phyloP scores from a whole-genome alignment of 495 filamentous ascomycete species.

The Trichoderma gamsii region DNA sequence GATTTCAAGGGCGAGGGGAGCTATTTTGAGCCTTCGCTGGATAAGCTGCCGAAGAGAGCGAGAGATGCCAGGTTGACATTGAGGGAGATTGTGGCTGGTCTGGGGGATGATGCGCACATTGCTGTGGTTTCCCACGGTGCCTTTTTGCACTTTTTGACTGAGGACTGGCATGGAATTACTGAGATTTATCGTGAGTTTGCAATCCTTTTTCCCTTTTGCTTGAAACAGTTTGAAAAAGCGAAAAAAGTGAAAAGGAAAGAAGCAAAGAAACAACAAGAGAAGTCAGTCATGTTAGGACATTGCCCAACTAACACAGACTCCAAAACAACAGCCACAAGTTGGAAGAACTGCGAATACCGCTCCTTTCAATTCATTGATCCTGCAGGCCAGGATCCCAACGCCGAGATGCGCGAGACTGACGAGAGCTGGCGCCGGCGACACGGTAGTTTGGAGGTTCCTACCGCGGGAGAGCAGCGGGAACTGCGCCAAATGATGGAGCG shows the following conservation, averaged over 20 bases:
- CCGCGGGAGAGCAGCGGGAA: conserved; percentile 37
- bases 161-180: conserved; percentile 68
- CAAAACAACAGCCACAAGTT: conserved; percentile 58
- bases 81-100: conserved; percentile 43
- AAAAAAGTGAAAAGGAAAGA: not conserved
- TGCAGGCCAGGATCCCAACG: conserved; percentile 51
- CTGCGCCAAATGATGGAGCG: conserved; percentile 23
- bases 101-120: conserved; percentile 44
- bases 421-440: conserved; percentile 48
- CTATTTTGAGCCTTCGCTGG: conserved; percentile 51
- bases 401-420: conserved; percentile 53
- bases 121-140: conserved; percentile 52
- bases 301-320: not conserved
- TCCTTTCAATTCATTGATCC: conserved; percentile 61
- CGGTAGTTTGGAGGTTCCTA: conserved; percentile 42
- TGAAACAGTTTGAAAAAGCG: not conserved
- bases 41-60: conserved; percentile 57
- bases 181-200: conserved; percentile 45
- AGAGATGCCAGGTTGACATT: conserved; percentile 62
- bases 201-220: not conserved
- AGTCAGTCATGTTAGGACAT: not conserved
- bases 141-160: conserved; percentile 63
- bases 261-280: not conserved
- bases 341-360: conserved; percentile 78
- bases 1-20: conserved; percentile 55